phyloP scores from a whole-genome alignment of 1,139 yeast species.

The Geotrichum macrosporum region DNA sequence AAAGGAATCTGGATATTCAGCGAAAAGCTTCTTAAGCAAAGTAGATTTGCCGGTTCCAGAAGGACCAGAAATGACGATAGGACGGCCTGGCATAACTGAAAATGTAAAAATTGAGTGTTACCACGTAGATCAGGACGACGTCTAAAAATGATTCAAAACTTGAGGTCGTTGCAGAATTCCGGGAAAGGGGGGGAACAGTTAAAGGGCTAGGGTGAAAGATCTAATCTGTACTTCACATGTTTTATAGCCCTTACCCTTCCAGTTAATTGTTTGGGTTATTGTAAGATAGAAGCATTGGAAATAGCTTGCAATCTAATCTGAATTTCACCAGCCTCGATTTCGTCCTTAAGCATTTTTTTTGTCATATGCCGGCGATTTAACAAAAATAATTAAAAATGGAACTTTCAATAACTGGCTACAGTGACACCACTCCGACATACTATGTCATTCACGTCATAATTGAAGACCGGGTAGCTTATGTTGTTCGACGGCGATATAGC shows the following conservation, averaged over 20 bases:
- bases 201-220: no score
- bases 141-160: no score
- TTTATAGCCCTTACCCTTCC: no score
- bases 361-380: neutral
- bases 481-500: slow-evolving; percentile 45
- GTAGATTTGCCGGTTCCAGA: slow-evolving; percentile 96
- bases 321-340: neutral
- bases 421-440: slow-evolving; percentile 38
- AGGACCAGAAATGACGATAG: slow-evolving; percentile 94
- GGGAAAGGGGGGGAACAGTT: no score
- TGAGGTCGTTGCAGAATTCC: no score
- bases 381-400: slow-evolving; percentile 24
- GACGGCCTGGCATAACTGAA: slow-evolving; percentile 52
- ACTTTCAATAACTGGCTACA: slow-evolving; percentile 34
- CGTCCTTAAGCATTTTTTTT: neutral
- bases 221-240: no score
- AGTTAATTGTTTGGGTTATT: no score
- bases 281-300: no score
- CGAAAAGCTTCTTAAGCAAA: slow-evolving; percentile 78
- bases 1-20: slow-evolving; percentile 81
- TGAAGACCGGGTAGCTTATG: slow-evolving; percentile 31
- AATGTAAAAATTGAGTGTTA: no score
- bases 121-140: no score
- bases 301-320: neutral
- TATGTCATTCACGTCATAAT: slow-evolving; percentile 40